Evolutionary conservation across 495 filamentous ascomycete genomes (phyloP).

Genomic region (Achaetomiella virescens): DNA sequence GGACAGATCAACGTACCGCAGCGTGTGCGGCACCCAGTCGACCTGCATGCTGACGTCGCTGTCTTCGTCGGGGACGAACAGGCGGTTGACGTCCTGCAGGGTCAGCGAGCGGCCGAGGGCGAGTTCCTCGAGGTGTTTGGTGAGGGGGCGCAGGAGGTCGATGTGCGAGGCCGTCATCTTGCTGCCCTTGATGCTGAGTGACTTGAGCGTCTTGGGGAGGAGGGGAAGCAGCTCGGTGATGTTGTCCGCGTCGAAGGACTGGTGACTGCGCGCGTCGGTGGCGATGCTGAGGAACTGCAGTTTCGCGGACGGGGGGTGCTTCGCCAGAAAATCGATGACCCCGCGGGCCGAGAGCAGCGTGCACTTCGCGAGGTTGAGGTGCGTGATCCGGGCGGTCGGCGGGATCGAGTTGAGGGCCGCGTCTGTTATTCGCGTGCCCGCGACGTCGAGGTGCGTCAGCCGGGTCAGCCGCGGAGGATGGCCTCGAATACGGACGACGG

Average conservation of each 20-base stretch:
- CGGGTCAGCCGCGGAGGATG: slow-evolving; percentile 61
- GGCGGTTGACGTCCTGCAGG: slow-evolving; percentile 55
- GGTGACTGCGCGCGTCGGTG: slow-evolving; percentile 66
- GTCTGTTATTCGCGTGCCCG: slow-evolving; percentile 73
- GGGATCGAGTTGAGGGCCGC: slow-evolving; percentile 67
- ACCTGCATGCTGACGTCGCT: slow-evolving; percentile 26
- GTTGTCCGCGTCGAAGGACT: slow-evolving; percentile 61
- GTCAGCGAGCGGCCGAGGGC: slow-evolving; percentile 65
- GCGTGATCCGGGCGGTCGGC: slow-evolving; percentile 63
- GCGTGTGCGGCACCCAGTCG: slow-evolving; percentile 53
- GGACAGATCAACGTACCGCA: slow-evolving; percentile 70
- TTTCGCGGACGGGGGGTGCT: slow-evolving; percentile 64
- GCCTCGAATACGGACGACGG: slow-evolving; percentile 61
- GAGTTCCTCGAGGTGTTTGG: slow-evolving; percentile 76
- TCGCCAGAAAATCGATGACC: slow-evolving; percentile 66
- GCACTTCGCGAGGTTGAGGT: slow-evolving; percentile 76
- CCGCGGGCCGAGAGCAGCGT: slow-evolving; percentile 57
- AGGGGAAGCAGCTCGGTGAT: slow-evolving; percentile 59
- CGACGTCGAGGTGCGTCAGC: slow-evolving; percentile 75
- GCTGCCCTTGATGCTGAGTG: slow-evolving; percentile 71
- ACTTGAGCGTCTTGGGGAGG: slow-evolving; percentile 63
- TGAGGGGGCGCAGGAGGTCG: slow-evolving; percentile 59
- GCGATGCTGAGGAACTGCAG: slow-evolving; percentile 72
- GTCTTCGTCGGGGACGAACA: slow-evolving; percentile 46
- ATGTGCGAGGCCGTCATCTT: slow-evolving; percentile 62